A percentile compares a stretch with the other conserved stretches of the same genome.
These are phyloP conservation scores for Cladophialophora bantiana DNA, from an alignment of 2,329 filamentous ascomycete genomes.

Conservation along the genomic window DNA sequence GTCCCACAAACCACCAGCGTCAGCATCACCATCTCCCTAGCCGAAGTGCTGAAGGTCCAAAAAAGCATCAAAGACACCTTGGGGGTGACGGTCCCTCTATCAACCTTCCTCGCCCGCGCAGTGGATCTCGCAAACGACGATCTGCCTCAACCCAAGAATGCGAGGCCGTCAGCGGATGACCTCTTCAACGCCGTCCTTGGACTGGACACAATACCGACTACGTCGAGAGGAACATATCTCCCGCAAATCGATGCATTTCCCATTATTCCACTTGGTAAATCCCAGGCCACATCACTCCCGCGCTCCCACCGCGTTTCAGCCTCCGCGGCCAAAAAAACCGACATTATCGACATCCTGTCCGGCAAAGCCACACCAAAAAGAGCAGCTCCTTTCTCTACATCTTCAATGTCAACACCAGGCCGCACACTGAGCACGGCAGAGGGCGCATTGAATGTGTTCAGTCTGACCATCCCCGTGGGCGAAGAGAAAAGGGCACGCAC, in stretches of 20 bases:
- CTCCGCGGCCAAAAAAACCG: constrained; percentile 59
- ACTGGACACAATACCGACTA: constrained; percentile 62
- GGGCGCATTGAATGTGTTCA: constrained; percentile 76
- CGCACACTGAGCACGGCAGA: constrained; percentile 55
- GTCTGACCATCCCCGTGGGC: constrained; percentile 75
- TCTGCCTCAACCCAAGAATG: constrained; percentile 71
- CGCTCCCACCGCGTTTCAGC: constrained; percentile 15
- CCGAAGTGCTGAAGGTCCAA: constrained; percentile 80
- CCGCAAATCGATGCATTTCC: constrained; percentile 73
- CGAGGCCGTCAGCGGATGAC: constrained; percentile 75
- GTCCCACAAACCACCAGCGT: constrained; percentile 59
- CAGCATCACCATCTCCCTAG: constrained; percentile 71
- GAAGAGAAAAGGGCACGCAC: constrained; percentile 82
- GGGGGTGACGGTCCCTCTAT: constrained; percentile 81
- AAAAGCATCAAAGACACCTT: constrained; percentile 78
- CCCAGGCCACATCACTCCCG: constrained; percentile 24
- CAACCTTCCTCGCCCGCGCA: constrained; percentile 85
- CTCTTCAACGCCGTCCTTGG: constrained; percentile 91
- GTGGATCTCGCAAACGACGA: constrained; percentile 86
- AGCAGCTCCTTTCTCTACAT: constrained; percentile 32
- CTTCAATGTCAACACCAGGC: constrained; percentile 1
- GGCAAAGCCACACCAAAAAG: constrained; percentile 51
- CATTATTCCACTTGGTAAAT: constrained; percentile 35
- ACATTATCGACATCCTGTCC: constrained; percentile 84
- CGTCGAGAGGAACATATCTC: constrained; percentile 68